Evolutionary conservation across 345 rosid genomes (phyloP).

Genomic region (Melaleuca quinquenervia): DNA sequence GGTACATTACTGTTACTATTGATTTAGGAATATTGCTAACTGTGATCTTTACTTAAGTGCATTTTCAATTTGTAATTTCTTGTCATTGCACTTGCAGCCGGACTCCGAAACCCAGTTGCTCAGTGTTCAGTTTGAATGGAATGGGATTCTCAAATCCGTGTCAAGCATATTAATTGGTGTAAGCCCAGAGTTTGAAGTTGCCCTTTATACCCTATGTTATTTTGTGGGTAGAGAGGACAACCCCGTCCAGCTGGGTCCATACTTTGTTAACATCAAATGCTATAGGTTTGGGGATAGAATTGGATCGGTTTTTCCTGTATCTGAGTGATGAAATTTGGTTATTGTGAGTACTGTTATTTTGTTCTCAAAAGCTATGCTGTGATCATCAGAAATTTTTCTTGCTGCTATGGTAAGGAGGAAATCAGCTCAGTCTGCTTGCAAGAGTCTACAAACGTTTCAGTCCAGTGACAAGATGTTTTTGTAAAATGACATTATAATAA

Average conservation of each 20-base stretch:
- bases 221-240: constrained; percentile 72
- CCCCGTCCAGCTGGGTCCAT: constrained; percentile 70
- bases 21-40: not conserved
- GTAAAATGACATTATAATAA: not conserved
- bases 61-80: not conserved
- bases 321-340: constrained; percentile 27
- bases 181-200: constrained; percentile 87
- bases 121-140: constrained; percentile 84
- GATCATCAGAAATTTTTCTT: not conserved
- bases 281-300: constrained; percentile 58
- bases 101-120: constrained; percentile 80
- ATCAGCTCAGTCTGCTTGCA: not conserved
- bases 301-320: constrained; percentile 71
- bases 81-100: constrained; percentile 31
- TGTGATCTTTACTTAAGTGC: not conserved
- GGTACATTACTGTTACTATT: not conserved
- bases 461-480: not conserved
- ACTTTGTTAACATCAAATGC: constrained; percentile 86
- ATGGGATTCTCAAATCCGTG: constrained; percentile 81
- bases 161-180: constrained; percentile 76
- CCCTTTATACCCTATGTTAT: constrained; percentile 79
- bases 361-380: not conserved
- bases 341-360: not conserved
- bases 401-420: not conserved
- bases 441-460: not conserved